Conservation (phyloP, 108 stramenopile genomes). For the Nannochloropsis gaditana region DNA sequence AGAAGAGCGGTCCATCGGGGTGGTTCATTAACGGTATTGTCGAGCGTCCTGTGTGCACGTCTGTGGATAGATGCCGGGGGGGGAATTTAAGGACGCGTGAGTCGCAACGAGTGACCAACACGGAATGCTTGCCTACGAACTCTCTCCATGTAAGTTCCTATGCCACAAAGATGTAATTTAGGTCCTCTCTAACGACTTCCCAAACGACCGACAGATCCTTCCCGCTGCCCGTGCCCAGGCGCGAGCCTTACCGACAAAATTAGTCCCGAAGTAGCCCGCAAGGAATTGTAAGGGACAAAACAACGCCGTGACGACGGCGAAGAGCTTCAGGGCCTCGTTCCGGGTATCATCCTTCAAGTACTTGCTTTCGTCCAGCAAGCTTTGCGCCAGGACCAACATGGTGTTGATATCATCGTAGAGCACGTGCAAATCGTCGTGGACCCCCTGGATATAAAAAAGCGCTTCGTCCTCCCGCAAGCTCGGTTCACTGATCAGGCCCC, state of each 20-base stretch:
- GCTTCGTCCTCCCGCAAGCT: background rate
- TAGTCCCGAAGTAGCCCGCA: background rate
- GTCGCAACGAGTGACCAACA: too few relatives aligned
- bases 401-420: constrained; percentile 13
- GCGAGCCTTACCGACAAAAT: background rate
- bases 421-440: background rate
- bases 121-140: too few relatives aligned
- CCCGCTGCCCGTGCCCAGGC: too few relatives aligned
- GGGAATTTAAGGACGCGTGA: background rate
- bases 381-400: constrained; percentile 3
- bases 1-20: background rate
- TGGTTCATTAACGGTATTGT: background rate
- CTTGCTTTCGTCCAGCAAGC: constrained; percentile 17
- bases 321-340: background rate
- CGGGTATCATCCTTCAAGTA: constrained; percentile 12
- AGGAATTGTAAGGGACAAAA: background rate
- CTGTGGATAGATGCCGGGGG: background rate
- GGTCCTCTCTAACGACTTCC: too few relatives aligned
- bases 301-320: background rate
- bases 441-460: background rate
- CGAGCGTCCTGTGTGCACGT: background rate
- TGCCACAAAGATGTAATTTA: too few relatives aligned
- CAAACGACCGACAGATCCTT: too few relatives aligned
- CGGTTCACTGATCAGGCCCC: background rate
- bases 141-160: too few relatives aligned